phyloP scores from a whole-genome alignment of 805 yeast genomes.

The Metschnikowia sp. region DNA sequence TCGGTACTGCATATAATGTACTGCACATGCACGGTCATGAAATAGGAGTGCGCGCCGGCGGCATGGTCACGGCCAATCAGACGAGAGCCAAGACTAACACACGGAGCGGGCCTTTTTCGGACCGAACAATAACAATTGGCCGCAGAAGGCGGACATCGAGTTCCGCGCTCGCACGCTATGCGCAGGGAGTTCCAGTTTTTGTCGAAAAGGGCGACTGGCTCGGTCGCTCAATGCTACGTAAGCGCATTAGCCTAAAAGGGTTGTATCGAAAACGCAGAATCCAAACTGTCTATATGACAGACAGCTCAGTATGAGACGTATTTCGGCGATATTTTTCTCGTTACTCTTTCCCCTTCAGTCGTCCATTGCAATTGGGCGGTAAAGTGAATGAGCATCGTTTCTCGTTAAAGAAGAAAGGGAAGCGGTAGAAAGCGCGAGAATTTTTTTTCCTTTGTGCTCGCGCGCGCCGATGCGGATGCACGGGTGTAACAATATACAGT shows the following conservation, averaged over 20 bases:
- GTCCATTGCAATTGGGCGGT: conserved; percentile 20
- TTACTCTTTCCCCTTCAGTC: conserved; percentile 23
- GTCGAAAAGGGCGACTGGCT: background rate
- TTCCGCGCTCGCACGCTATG: too few relatives aligned
- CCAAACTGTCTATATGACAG: conserved; percentile 19
- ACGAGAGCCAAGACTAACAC: too few relatives aligned
- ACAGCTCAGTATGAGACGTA: conserved; percentile 20
- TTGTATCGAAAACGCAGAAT: conserved; percentile 41
- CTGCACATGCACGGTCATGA: too few relatives aligned
- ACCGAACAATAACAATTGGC: too few relatives aligned
- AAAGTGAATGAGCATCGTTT: conserved; percentile 22
- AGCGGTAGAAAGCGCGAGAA: background rate
- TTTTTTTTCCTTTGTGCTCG: background rate
- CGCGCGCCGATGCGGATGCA: conserved; percentile 1
- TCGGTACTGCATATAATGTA: too few relatives aligned
- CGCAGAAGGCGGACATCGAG: too few relatives aligned
- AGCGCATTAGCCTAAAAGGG: background rate
- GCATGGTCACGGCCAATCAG: too few relatives aligned
- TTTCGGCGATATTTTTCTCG: conserved; percentile 16
- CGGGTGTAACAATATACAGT: conserved; percentile 4
- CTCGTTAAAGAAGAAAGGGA: conserved; percentile 13
- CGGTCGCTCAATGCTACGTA: background rate
- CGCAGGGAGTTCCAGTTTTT: too few relatives aligned
- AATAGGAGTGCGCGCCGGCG: too few relatives aligned
- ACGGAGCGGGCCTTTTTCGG: too few relatives aligned